Evolutionary conservation across 306 rosid genomes (phyloP), one percentile per base, ranked within the genome.

Genomic region (Abrus pulchellus): DNA sequence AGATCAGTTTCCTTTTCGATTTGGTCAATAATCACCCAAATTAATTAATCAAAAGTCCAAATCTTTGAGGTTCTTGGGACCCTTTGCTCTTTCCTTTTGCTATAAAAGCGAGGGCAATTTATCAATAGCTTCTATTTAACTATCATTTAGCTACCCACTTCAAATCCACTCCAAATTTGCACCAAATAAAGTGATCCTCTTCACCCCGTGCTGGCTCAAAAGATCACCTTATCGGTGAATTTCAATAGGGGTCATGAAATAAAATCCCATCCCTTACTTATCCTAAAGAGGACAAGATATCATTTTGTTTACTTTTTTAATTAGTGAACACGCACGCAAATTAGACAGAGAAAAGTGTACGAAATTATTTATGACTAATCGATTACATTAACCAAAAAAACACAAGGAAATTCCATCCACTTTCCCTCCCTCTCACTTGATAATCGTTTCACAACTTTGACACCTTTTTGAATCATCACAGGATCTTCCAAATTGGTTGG

Each of bases 141-240:
- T 84, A 80, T 89, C 84, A 86, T 83, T 77, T 62, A 64, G 85
- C 82, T 29, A 73, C 87, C 85, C 87, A 77, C 86, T 79, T 64
- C 38, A 66, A 73, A 41, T 69, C 44, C 64, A 70, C 66, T 72
- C 66, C 74, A 62, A 80, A 82, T 80, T 70, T 77, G 74, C 47
- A 52, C 80, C 80, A 50, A 69, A 72, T 77, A 83, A 74, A 80
- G 85, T 65, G 53, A 74, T 72, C 70, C 65, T 55, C 36, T 85
- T 82, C 43, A 48, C 29, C 82, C 57, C 57, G 38, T 81, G 83
- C 65, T 74, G 32, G 5, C 43, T 85, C 63, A 54, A 76, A 63
- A 80, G 8, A 62, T 76, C 59, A 33, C 32, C 48, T 74, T 56
- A 34, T 43, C 0, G 5, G 1, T 65, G 3, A 54, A 0, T 76